Evolutionary conservation across 495 filamentous ascomycete genomes (phyloP).

Genomic region (Pyrenopolyporus hunteri): DNA sequence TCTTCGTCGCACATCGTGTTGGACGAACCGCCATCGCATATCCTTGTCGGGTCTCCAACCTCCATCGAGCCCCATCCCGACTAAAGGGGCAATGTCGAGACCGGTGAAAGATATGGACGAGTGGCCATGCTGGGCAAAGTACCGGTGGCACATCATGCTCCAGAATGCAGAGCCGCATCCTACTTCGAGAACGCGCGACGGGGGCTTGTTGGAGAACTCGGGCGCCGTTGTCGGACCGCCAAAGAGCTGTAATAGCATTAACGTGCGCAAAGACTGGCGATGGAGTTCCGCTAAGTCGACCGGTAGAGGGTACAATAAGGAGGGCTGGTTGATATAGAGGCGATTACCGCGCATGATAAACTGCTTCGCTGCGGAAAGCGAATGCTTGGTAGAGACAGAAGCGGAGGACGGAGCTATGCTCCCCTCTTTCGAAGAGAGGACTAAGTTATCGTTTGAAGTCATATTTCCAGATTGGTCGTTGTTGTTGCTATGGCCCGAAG

Average conservation of each 20-base stretch:
- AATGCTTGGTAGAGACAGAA: conserved; percentile 36
- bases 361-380: conserved; percentile 52
- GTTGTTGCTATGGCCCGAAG: conserved; percentile 40
- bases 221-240: conserved; percentile 80
- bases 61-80: conserved; percentile 61
- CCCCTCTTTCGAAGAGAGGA: conserved; percentile 35
- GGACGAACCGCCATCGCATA: conserved; percentile 86
- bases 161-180: conserved; percentile 90
- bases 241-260: conserved; percentile 80
- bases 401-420: conserved; percentile 34
- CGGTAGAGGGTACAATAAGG: conserved; percentile 80
- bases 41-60: conserved; percentile 60
- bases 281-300: conserved; percentile 88
- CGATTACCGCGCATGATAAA: conserved; percentile 78
- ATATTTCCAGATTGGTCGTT: conserved; percentile 28
- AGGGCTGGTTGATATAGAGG: conserved; percentile 78
- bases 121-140: conserved; percentile 69
- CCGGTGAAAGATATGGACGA: conserved; percentile 74
- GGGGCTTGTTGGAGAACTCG: conserved; percentile 66
- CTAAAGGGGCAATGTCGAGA: conserved; percentile 79
- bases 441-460: conserved; percentile 35
- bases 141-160: conserved; percentile 83
- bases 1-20: conserved; percentile 77
- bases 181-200: conserved; percentile 80
- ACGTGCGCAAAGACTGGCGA: conserved; percentile 81